Percentiles rank a stretch among this genome's conserved stretches.
These are phyloP conservation scores for Botrytis sinoallii DNA, from an alignment of 2,329 filamentous ascomycete genomes.

Conservation along the genomic window DNA sequence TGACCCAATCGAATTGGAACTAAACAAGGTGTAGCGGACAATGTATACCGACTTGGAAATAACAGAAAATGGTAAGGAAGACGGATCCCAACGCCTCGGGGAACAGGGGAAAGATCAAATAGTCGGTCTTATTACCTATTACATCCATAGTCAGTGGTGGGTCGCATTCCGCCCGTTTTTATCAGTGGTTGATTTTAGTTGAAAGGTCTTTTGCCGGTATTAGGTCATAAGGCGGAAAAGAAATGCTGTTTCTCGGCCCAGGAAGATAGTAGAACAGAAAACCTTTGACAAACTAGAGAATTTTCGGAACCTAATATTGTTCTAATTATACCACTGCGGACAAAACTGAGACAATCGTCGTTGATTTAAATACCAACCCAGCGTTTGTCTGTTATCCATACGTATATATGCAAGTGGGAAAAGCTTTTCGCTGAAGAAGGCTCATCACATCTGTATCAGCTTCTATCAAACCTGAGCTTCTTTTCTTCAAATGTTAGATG, in stretches of 20 bases:
- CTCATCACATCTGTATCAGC: background rate
- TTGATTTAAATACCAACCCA: background rate
- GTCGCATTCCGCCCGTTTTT: slow-evolving; percentile 1
- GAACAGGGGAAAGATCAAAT: background rate
- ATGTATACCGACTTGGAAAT: background rate
- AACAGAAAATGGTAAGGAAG: background rate
- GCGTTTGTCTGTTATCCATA: background rate
- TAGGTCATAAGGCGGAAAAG: background rate
- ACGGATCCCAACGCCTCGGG: slow-evolving; percentile 3
- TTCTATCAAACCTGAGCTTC: background rate
- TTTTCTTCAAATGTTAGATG: background rate
- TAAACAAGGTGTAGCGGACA: background rate
- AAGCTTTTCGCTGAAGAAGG: background rate
- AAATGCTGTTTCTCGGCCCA: background rate
- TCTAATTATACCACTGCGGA: background rate
- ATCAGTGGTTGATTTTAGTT: background rate
- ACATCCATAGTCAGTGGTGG: background rate
- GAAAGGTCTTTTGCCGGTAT: background rate
- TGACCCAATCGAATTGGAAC: slow-evolving; percentile 9
- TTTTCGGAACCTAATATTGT: background rate
- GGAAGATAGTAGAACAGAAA: background rate
- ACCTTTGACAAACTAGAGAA: background rate
- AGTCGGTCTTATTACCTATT: slow-evolving; percentile 1
- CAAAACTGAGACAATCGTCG: background rate
- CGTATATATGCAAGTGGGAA: background rate